Evolutionary conservation across 768 basidiomycete genomes (phyloP), one percentile per base, ranked within the genome.

Genomic region (Sarcomyxa edulis): DNA sequence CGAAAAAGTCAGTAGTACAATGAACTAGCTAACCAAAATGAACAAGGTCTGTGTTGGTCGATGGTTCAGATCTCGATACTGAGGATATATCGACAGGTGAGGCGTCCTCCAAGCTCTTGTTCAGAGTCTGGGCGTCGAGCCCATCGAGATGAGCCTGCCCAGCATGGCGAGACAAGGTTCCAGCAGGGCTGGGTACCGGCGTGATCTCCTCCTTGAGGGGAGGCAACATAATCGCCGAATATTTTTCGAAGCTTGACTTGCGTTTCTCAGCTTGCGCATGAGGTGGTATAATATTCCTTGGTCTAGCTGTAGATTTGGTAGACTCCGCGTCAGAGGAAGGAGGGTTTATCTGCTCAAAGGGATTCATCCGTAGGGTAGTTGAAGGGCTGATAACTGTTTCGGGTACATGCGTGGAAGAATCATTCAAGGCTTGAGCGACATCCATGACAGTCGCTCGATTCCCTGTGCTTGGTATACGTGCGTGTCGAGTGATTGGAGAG

Each of bases 371-470:
- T n/a, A n/a, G n/a, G n/a, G n/a, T n/a, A n/a, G n/a, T n/a, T n/a
- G n/a, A n/a, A n/a, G n/a, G n/a, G n/a, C n/a, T n/a, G n/a, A n/a
- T n/a, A n/a, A n/a, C n/a, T n/a, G n/a, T n/a, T n/a, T n/a, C n/a
- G n/a, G n/a, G n/a, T n/a, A n/a, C n/a, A n/a, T n/a, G n/a, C n/a
- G n/a, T n/a, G n/a, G n/a, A n/a, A n/a, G n/a, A n/a, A 41, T 72
- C 66, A 23, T 54, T 65, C 38, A 86, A 53, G 7, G 74, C 71
- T 53, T 80, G 81, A 3, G 83, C 84, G 8, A 89, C 75, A 28
- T 89, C 84, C 86, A 89, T 88, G 16, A 78, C 84, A 10, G 78
- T 76, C 14, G 81, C 75, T 43, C 87, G 65, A 37, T 73, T 76
- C 11, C 83, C 82, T 5, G 82, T 74, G 49, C 76, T 84, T 4